phyloP scores from a whole-genome alignment of 768 basidiomycete species.

The Lyophyllum atratum region DNA sequence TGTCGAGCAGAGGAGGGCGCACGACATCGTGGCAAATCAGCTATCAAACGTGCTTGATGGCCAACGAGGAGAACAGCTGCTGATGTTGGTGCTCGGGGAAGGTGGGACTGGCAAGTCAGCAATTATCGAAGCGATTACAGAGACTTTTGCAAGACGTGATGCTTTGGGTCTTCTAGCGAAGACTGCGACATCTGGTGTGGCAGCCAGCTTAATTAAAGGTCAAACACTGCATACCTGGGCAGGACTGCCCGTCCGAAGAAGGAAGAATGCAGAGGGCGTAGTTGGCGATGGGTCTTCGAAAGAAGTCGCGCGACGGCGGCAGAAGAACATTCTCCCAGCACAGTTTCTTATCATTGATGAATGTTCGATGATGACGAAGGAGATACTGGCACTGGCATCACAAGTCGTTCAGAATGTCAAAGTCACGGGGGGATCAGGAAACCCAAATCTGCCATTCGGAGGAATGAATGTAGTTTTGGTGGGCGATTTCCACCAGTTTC shows the following conservation, averaged over 20 bases:
- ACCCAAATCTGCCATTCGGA: conserved; percentile 27
- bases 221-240: conserved; percentile 35
- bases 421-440: too few species aligned
- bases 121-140: conserved; percentile 37
- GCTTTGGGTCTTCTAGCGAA: conserved; percentile 26
- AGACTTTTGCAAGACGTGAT: conserved; percentile 26
- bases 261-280: too few species aligned
- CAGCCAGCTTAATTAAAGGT: conserved; percentile 39
- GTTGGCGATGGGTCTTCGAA: too few species aligned
- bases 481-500: conserved; percentile 50
- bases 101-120: conserved; percentile 48
- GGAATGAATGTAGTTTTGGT: conserved; percentile 40
- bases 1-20: conserved; percentile 36
- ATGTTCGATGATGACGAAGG: conserved; percentile 37
- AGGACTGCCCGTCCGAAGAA: conserved; percentile 17
- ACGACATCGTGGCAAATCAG: conserved; percentile 35
- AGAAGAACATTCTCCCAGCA: conserved; percentile 15
- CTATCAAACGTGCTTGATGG: conserved; percentile 21
- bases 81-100: conserved; percentile 40
- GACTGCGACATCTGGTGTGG: conserved; percentile 40
- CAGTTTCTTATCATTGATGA: conserved; percentile 42
- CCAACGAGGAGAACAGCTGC: conserved; percentile 25
- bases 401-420: conserved; percentile 15
- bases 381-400: conserved; percentile 20
- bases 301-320: too few species aligned